A percentile compares a stretch with the other conserved stretches of the same genome.
Evolutionary conservation across 1,284 basidiomycete genomes (phyloP).

Genomic region (Boletellus deceptivus): DNA sequence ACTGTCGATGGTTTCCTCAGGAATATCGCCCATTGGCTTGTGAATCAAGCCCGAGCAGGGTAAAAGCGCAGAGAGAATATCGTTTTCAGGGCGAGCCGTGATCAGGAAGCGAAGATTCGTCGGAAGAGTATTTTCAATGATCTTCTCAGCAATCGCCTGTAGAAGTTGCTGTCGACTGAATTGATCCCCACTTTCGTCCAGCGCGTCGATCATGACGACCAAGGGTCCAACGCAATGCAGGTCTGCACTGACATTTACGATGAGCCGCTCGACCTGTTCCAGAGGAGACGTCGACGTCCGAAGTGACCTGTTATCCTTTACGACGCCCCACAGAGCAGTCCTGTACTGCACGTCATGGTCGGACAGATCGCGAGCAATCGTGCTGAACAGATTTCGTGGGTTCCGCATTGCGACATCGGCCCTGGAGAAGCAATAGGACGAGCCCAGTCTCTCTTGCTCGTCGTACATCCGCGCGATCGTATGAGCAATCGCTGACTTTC

Average conservation of each 20-base stretch:
- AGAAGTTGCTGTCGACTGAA: background rate
- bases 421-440: slow-evolving; percentile 8
- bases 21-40: background rate
- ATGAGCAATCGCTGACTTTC: no score
- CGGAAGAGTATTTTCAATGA: no score
- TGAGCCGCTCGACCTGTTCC: background rate
- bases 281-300: background rate
- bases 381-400: slow-evolving; percentile 8
- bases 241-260: background rate
- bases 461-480: no score
- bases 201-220: background rate
- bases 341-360: slow-evolving; percentile 1
- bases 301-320: no score
- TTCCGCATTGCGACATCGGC: slow-evolving; percentile 2
- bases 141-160: background rate
- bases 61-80: background rate
- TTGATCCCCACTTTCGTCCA: background rate
- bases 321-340: background rate
- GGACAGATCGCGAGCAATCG: background rate
- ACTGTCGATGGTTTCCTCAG: background rate
- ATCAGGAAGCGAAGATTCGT: background rate
- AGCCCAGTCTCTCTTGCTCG: no score
- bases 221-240: background rate
- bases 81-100: background rate
- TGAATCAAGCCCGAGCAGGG: background rate